A percentile compares a stretch with the other conserved stretches of the same genome.
Conservation (phyloP, 139 green algal genomes). For the Chlamydomonas sphaeroides region DNA sequence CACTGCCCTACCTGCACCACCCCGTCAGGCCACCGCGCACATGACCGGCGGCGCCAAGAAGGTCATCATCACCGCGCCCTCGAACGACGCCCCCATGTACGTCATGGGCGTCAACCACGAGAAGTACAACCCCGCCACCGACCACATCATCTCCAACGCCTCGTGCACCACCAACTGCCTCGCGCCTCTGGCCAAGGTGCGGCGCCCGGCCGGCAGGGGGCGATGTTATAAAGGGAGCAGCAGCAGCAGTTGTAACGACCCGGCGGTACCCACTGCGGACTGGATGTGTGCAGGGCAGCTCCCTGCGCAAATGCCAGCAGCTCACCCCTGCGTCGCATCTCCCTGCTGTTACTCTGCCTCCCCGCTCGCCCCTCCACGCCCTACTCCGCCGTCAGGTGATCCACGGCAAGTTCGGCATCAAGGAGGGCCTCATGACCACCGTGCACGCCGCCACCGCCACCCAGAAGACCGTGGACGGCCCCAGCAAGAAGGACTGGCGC, state of each 20-base stretch:
- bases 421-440: constrained; percentile 95
- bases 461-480: constrained; percentile 98
- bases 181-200: constrained; percentile 92
- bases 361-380: not conserved
- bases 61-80: constrained; percentile 96
- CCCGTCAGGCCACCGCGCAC: constrained; percentile 70
- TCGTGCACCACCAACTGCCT: constrained; percentile 99
- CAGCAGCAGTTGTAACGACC: too few relatives aligned
- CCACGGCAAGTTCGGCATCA: constrained; percentile 87
- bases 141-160: constrained; percentile 91
- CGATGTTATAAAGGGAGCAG: too few relatives aligned
- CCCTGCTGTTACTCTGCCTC: too few relatives aligned
- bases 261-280: too few relatives aligned
- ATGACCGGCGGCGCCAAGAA: constrained; percentile 92
- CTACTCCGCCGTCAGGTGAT: constrained; percentile 76
- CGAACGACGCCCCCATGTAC: constrained; percentile 90
- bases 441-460: constrained; percentile 97
- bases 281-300: too few relatives aligned
- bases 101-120: constrained; percentile 95
- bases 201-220: too few relatives aligned
- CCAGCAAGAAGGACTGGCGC: constrained; percentile 97
- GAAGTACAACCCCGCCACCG: constrained; percentile 82
- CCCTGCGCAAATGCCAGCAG: too few relatives aligned
- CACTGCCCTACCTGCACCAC: too few relatives aligned
- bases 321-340: too few relatives aligned